Percentiles rank a stretch among this genome's conserved stretches.
Conservation (phyloP, 148 eudicot genomes). For the Cornus suecica region DNA sequence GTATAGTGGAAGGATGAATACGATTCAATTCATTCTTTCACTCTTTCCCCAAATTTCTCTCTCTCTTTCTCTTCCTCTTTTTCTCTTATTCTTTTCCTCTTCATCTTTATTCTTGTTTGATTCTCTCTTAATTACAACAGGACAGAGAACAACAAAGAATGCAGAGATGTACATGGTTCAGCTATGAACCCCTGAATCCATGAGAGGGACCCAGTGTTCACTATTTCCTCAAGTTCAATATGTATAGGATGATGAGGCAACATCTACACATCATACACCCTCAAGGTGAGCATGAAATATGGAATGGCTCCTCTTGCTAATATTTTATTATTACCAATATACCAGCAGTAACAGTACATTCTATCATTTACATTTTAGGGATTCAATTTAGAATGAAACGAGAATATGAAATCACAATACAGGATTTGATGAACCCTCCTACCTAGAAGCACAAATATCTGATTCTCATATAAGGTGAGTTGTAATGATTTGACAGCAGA, state of each 20-base stretch:
- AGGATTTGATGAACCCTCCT: not conserved
- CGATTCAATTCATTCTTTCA: no score
- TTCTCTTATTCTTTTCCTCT: no score
- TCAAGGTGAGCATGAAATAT: no score
- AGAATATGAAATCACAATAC: not conserved
- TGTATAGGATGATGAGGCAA: no score
- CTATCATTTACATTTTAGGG: not conserved
- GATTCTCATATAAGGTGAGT: constrained; percentile 85
- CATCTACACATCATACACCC: no score
- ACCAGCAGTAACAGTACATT: not conserved
- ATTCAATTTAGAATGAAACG: not conserved
- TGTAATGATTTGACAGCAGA: constrained; percentile 85
- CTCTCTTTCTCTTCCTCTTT: no score
- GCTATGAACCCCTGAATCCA: not conserved
- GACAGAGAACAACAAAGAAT: not conserved
- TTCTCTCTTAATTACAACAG: no score
- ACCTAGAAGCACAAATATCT: constrained; percentile 96
- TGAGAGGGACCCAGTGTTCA: not conserved
- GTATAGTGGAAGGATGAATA: no score
- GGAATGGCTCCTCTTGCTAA: no score
- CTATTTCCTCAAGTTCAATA: no score
- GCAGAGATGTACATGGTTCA: not conserved
- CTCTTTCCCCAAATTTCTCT: no score
- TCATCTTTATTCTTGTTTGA: no score
- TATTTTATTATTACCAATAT: not conserved